Evolutionary conservation across 306 rosid species (phyloP), one percentile per base, ranked within the genome.

Genomic region (Mimosa bimucronata): DNA sequence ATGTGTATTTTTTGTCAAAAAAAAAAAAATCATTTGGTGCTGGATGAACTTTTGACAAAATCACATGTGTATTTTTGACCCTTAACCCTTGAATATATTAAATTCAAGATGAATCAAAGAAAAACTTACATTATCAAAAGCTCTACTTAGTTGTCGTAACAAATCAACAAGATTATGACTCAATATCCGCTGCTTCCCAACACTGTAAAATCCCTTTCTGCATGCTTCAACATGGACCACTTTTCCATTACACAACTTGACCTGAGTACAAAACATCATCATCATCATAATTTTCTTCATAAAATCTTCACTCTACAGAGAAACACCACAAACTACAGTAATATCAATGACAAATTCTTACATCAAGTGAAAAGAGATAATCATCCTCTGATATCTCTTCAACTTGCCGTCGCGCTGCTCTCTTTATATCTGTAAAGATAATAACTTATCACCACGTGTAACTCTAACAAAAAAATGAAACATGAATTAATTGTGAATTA

Each of bases 71-170:
- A n/a, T n/a, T n/a, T n/a, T n/a, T n/a, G n/a, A n/a, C n/a, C n/a
- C n/a, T n/a, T n/a, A n/a, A n/a, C n/a, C n/a, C n/a, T 37, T 31
- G 15, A 73, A 28, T 34, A 0, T 34, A 34, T 34, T 34, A 3
- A 34, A n/a, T 64, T 30, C 21, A 44, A 28, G 57, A 67, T 34
- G 34, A 30, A 9, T 37, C 0, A 23, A 40, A 79, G 82, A 55
- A 79, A 72, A n/a, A 71, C 98, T 80, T 66, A 95, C 98, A 75
- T 88, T 88, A 73, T 91, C 96, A 44, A 95, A 91, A 78, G 97
- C 98, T 89, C 98, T 91, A 86, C 97, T 95, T 30, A 91, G 91
- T 86, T 92, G 98, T 19, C 98, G 92, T 48, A 92, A 80, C 87
- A 95, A 85, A 87, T 95, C 98, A 46, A 95, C 90, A 5, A 95